phyloP scores from a whole-genome alignment of 345 rosid species.

The thale cress (Arabidopsis thaliana) region DNA sequence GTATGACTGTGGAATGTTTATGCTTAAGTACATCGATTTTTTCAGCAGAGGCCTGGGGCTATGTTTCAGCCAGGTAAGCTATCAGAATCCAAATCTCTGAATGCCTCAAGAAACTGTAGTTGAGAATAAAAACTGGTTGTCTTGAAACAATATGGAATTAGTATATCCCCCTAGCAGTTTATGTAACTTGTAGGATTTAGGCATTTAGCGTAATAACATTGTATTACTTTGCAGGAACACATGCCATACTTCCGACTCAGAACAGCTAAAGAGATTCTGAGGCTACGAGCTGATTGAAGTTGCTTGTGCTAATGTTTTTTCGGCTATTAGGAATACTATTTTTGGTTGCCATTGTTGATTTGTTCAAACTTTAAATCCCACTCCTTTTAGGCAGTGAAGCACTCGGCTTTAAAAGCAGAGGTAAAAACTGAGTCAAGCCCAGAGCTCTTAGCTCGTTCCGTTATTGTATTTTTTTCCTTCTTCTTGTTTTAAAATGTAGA shows the following conservation, averaged over 20 bases:
- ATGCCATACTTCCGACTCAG: conserved; percentile 93
- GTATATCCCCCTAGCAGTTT: neutral
- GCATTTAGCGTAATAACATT: neutral
- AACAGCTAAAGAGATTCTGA: conserved; percentile 90
- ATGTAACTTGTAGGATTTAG: neutral
- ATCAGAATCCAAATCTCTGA: conserved; percentile 31
- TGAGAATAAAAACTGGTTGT: neutral
- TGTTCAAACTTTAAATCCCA: conserved; percentile 13
- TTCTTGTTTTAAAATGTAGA: conserved; percentile 17
- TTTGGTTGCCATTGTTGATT: conserved; percentile 30
- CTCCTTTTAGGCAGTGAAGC: conserved; percentile 31
- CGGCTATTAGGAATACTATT: conserved; percentile 19
- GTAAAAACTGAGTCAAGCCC: conserved; percentile 18
- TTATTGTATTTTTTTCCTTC: neutral
- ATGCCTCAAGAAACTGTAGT: conserved; percentile 4
- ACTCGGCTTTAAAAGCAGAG: conserved; percentile 27
- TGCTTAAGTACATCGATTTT: conserved; percentile 94
- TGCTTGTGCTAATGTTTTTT: conserved; percentile 6
- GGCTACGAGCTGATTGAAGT: conserved; percentile 79
- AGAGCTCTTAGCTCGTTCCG: neutral
- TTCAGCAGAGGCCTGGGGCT: conserved; percentile 87
- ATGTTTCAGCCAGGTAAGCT: conserved; percentile 82
- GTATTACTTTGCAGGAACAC: conserved; percentile 59
- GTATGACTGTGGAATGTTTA: conserved; percentile 96
- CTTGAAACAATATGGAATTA: conserved; percentile 7